These are phyloP conservation scores for Mortierella polycephala DNA, from an alignment of 371 early-diverging fungal genomes.

Conservation along the genomic window DNA sequence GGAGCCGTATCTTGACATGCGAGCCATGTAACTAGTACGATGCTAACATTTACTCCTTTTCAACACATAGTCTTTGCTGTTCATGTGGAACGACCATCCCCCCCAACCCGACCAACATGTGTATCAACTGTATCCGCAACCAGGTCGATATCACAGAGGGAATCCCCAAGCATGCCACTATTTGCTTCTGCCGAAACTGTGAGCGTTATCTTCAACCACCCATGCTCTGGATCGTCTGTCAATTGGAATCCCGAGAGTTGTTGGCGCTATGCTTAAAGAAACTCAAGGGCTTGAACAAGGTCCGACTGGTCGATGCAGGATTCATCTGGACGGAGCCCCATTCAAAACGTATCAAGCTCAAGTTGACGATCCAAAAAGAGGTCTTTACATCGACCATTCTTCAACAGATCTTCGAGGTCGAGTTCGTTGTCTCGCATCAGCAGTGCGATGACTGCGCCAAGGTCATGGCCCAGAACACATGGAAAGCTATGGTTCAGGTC, in stretches of 20 bases:
- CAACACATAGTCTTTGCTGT: constrained; percentile 85
- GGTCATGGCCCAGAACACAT: constrained; percentile 98
- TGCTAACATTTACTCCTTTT: not conserved
- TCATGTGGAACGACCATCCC: constrained; percentile 97
- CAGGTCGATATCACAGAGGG: constrained; percentile 98
- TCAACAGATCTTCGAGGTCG: constrained; percentile 97
- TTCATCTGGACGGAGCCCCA: constrained; percentile 99
- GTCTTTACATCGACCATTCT: constrained; percentile 94
- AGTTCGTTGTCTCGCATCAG: constrained; percentile 91
- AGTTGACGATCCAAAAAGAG: constrained; percentile 98
- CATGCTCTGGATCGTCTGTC: constrained; percentile 88
- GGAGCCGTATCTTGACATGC: not conserved
- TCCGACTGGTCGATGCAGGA: constrained; percentile 96
- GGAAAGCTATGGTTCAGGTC: constrained; percentile 99
- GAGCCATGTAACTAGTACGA: not conserved
- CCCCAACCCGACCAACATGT: constrained; percentile 98
- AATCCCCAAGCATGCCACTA: constrained; percentile 94
- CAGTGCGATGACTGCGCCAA: constrained; percentile 99
- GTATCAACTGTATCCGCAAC: constrained; percentile 97
- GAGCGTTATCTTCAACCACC: constrained; percentile 98
- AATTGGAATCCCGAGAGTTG: constrained; percentile 95
- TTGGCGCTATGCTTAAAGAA: constrained; percentile 95
- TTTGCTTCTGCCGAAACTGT: constrained; percentile 97
- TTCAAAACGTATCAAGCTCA: constrained; percentile 93
- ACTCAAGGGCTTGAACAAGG: constrained; percentile 90